Evolutionary conservation across 2,329 filamentous ascomycete genomes (phyloP), one percentile per base, ranked within the genome.

Genomic region (Magnaporthiopsis rhizophila): DNA sequence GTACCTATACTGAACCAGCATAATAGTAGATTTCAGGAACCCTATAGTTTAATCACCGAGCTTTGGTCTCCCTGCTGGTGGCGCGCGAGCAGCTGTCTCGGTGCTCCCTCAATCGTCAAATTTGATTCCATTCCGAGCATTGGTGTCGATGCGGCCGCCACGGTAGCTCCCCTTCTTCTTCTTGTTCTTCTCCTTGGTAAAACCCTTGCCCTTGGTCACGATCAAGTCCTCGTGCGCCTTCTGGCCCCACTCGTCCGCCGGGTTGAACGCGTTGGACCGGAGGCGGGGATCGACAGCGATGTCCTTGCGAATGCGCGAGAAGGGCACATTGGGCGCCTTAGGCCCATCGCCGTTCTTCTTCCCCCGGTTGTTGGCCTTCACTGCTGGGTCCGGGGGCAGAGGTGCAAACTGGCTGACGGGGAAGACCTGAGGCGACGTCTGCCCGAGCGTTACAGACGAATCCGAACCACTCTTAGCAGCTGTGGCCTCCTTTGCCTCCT

Each of bases 171-270:
- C 95, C 70, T 87, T 84, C 83, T 92, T 93, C 84, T 92, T 95
- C 83, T 99, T 99, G 80, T 99, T 99, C 87, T 99, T 99, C 81
- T 98, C 95, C 82, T 99, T 99, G 66, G 94, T 98, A 79, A 99
- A 99, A 4, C 92, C 92, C 80, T 97, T 98, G 72, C 95, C 95
- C 75, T 89, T 91, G 38, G 94, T 98, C 56, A 97, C 85, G 61
- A 92, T 91, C 67, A 99, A 80, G 74, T 97, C 93, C 69, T 92
- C 85, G 73, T 93, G 91, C 11, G 96, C 96, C 70, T 87, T 87
- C 71, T 95, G 89, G 30, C 93, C 94, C 78, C 98, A 99, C 68
- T 90, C 88, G 74, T 97, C 92, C 38, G 38, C 82, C 13, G 91
- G 57, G 64, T 70, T 65, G 74, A 94, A 98, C 18, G 85, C 86